Base-by-base conservation (phyloP, 805 yeast genomes). In the Torulaspora maleeae region DNA sequence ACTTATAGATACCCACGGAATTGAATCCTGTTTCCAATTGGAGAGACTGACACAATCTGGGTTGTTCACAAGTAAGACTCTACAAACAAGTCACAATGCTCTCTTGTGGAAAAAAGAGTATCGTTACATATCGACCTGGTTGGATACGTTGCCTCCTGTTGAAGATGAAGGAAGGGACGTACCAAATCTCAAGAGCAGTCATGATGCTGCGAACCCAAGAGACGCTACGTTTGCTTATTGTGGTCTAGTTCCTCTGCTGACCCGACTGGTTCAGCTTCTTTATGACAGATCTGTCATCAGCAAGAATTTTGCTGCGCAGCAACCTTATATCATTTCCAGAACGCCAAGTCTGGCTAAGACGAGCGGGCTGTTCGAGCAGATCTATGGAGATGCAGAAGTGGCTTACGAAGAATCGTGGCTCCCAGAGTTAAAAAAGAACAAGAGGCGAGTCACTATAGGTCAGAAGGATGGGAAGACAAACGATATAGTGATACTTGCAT, bases 191-290 rank as follows among this genome's bases (percentile, higher is more conserved):
- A 48, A 38, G 13, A 46, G 36, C 3, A 48, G 45, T 27, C 34
- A 41, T 3, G 54, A 47, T 13, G 54, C 50, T 3, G 56, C 47
- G 9, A 51, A 52, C 7, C 61, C 59, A 0, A 44, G 30, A 22
- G 63, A 60, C 35, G 56, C 61, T 9, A 57, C 82, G 0, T 84
- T 81, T 59, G 80, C 88, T 1, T 79, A 85, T 48, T 84, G 96
- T 4, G 93, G 95, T 0, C 84, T 79, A 25, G 84, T 88, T 0
- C 98, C 99, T 2, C 62, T 91, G 4, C 68, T 79, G 2, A 73
- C 81, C 3, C 72, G 97, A 48, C 56, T 89, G 10, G 74, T 86
- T 2, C 89, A 90, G 64, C 66, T 80, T 16, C 71, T 84, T n/a
- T 79, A 82, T 52, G 76, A 74, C 40, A 67, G 90, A 35, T 74